Conservation (phyloP, 1,284 basidiomycete species). For the Ceratobasidium sp. region DNA sequence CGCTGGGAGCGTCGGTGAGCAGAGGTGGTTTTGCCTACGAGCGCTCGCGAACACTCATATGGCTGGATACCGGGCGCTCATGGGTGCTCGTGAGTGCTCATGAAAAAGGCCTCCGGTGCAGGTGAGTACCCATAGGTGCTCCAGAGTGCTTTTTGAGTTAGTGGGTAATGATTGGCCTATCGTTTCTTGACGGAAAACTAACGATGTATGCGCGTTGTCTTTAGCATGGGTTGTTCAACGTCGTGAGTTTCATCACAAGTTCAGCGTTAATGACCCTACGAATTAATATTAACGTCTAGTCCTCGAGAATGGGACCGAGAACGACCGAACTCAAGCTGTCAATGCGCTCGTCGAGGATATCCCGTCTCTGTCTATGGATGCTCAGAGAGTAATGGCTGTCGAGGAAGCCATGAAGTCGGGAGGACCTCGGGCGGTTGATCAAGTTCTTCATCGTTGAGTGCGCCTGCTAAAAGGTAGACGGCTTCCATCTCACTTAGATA, state of each 20-base stretch:
- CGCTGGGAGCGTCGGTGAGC: too few species aligned
- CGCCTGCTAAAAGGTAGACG: constrained; percentile 78
- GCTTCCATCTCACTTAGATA: too few species aligned
- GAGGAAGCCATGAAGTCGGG: constrained; percentile 87
- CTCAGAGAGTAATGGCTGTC: constrained; percentile 85
- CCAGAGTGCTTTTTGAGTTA: too few species aligned
- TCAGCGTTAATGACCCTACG: constrained; percentile 14
- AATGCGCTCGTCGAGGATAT: constrained; percentile 78
- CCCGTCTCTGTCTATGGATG: constrained; percentile 80
- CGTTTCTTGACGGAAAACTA: background rate
- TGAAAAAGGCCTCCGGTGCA: too few species aligned
- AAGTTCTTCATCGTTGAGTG: constrained; percentile 83
- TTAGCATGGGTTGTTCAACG: constrained; percentile 68
- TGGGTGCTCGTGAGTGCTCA: too few species aligned
- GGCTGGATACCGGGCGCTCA: too few species aligned
- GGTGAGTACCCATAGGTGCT: too few species aligned
- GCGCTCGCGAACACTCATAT: too few species aligned
- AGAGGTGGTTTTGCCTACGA: too few species aligned
- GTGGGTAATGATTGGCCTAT: constrained; percentile 23
- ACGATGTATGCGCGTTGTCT: constrained; percentile 68
- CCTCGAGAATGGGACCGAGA: constrained; percentile 80
- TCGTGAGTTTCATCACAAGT: constrained; percentile 64
- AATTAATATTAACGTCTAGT: constrained; percentile 64
- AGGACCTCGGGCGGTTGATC: constrained; percentile 72
- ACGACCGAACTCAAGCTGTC: constrained; percentile 77